Evolutionary conservation across 163 green algal species (phyloP).

Genomic region (Scenedesmus sp.): DNA sequence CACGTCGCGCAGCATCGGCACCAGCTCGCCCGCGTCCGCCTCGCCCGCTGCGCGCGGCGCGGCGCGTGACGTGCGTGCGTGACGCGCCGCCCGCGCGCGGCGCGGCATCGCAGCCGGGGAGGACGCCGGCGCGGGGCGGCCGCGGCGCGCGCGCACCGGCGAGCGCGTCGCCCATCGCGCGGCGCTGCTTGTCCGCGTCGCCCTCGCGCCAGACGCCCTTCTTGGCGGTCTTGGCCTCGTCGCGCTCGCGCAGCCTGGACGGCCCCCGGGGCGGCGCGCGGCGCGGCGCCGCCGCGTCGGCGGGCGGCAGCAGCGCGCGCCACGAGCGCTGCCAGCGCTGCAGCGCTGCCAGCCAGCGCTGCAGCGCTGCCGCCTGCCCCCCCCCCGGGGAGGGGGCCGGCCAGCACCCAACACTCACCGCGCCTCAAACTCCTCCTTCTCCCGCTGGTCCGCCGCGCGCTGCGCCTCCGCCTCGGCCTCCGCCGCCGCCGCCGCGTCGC

Average conservation of each 20-base stretch:
- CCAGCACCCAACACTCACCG: conserved; percentile 20
- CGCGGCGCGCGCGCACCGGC: not conserved
- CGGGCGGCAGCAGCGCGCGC: not conserved
- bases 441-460: conserved; percentile 49
- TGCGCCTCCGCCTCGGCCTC: conserved; percentile 51
- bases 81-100: no score
- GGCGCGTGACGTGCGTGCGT: no score
- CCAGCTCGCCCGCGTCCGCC: conserved; percentile 59
- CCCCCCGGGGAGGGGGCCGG: not conserved
- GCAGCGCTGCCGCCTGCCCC: not conserved
- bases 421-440: conserved; percentile 65
- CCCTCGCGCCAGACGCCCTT: conserved; percentile 35
- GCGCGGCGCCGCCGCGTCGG: no score
- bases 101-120: no score
- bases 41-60: conserved; percentile 44
- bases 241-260: conserved; percentile 67
- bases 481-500: conserved; percentile 7
- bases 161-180: conserved; percentile 23
- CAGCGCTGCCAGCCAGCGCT: not conserved
- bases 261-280: no score
- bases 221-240: conserved; percentile 72
- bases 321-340: not conserved
- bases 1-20: conserved; percentile 84
- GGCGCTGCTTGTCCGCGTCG: conserved; percentile 25
- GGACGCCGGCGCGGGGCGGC: no score